Evolutionary conservation across 2,329 filamentous ascomycete species (phyloP), one percentile per base, ranked within the genome.

Genomic region (Emergomyces orientalis): DNA sequence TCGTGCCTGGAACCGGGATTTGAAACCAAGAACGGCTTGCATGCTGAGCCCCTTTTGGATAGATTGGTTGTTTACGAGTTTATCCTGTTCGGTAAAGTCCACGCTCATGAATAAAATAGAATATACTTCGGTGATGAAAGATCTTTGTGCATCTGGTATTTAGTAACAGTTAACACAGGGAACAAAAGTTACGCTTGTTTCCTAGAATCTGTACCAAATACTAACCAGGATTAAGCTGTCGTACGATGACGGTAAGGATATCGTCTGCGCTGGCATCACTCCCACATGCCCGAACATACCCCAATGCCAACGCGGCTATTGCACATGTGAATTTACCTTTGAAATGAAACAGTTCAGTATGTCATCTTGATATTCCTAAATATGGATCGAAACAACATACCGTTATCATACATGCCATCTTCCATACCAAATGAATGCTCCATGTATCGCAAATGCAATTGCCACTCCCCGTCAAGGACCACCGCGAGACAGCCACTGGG

Each of bases 31-130:
- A 60, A 90, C 86, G 63, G 89, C 87, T 71, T 95, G 86, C 34
- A 94, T 84, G 69, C 90, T 89, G 14, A 97, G 79, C 63, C 86
- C 90, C 62, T 89, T 82, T 64, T 91, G 88, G 55, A 97, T 82
- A 43, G 86, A 81, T 2, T 81, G 79, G 69, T 94, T 92, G 64
- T 87, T 81, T 66, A 94, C 83, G 41, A 96, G 78, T 63, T 86
- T 81, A 71, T 93, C 87, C 68, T 88, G 84, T 64, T 96, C 90
- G 0, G 90, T 88, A 71, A 92, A 95, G 75, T 97, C 93, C 57
- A 92, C 84, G 59, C 87, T 85, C 37, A 90, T 81, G 65, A 87
- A 88, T 60, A 92, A 78, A 63, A 89, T 84, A 49, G 84, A 81
- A 60, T 90, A 86, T 14, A 91, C 78, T 66, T 89, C 86, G 49